A percentile compares a stretch with the other conserved stretches of the same genome.
Evolutionary conservation across 345 rosid species (phyloP).

Genomic region (Durio zibethinus): DNA sequence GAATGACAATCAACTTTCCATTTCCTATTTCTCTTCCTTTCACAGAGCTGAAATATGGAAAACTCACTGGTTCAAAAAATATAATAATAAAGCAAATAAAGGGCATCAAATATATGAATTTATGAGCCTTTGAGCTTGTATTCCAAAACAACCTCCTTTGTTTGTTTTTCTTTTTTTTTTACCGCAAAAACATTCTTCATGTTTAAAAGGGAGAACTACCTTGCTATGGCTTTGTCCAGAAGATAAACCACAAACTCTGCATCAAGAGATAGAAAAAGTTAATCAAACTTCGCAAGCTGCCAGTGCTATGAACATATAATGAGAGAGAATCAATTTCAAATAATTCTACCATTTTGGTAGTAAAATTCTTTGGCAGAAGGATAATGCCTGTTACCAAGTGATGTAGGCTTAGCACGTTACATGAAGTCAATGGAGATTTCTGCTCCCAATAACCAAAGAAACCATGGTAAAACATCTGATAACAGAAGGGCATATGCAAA

Average conservation of each 20-base stretch:
- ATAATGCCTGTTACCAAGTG: neutral
- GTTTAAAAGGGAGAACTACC: constrained; percentile 34
- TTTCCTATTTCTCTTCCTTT: constrained; percentile 72
- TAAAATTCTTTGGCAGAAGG: neutral
- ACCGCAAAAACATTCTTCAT: neutral
- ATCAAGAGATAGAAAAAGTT: constrained; percentile 27
- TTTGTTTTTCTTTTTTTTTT: neutral
- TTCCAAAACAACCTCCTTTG: neutral
- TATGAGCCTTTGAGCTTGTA: neutral
- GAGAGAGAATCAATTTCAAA: neutral
- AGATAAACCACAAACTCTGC: constrained; percentile 75
- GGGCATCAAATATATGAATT: neutral
- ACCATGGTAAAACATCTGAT: neutral
- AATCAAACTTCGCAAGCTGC: constrained; percentile 6
- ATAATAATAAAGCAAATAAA: neutral
- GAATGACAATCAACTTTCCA: constrained; percentile 56
- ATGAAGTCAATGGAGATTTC: neutral
- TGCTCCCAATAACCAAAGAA: neutral
- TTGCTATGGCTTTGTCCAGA: constrained; percentile 80
- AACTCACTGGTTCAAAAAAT: constrained; percentile 5
- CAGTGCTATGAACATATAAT: neutral
- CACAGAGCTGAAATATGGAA: constrained; percentile 49
- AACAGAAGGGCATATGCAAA: neutral
- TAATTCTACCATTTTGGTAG: neutral
- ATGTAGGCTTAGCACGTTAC: neutral